Percentiles rank a stretch among this genome's conserved stretches.
Conservation (phyloP, 768 basidiomycete species). For the Trametes villosa region DNA sequence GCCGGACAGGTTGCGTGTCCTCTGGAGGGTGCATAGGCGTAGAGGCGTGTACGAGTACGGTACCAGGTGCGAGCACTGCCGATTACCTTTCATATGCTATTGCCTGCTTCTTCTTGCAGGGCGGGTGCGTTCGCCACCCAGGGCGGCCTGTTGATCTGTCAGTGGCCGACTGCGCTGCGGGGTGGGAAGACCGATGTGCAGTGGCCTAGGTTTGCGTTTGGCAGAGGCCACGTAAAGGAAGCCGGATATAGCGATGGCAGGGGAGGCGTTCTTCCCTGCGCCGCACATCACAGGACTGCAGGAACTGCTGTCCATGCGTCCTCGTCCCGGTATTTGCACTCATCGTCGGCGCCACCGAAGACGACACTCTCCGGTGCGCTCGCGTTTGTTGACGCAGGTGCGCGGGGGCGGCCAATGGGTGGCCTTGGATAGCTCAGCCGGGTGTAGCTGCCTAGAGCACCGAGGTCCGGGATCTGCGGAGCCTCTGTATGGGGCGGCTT, state of each 20-base stretch:
- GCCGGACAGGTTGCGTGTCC: not conserved
- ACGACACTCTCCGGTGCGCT: not conserved
- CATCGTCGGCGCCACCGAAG: not conserved
- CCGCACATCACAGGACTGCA: not conserved
- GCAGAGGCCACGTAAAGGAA: not conserved
- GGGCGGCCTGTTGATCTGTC: not conserved
- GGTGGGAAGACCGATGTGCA: not conserved
- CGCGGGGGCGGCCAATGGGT: not conserved
- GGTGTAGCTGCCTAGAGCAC: not conserved
- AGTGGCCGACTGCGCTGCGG: not conserved
- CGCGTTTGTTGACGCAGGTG: not conserved
- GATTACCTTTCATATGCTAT: not conserved
- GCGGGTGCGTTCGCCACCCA: not conserved
- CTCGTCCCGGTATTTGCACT: not conserved
- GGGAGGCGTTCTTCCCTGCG: not conserved
- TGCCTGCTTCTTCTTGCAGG: not conserved
- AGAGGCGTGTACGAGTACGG: not conserved
- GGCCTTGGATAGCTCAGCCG: not conserved
- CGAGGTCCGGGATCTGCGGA: not conserved
- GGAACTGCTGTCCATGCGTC: not conserved
- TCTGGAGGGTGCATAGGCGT: not conserved
- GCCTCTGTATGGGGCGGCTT: too few relatives aligned
- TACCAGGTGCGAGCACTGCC: not conserved
- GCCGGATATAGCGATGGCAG: not conserved
- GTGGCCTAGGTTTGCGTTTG: not conserved